These are phyloP conservation scores for Backusella morwellensis DNA, from an alignment of 192 early-diverging fungal genomes.

Conservation along the genomic window DNA sequence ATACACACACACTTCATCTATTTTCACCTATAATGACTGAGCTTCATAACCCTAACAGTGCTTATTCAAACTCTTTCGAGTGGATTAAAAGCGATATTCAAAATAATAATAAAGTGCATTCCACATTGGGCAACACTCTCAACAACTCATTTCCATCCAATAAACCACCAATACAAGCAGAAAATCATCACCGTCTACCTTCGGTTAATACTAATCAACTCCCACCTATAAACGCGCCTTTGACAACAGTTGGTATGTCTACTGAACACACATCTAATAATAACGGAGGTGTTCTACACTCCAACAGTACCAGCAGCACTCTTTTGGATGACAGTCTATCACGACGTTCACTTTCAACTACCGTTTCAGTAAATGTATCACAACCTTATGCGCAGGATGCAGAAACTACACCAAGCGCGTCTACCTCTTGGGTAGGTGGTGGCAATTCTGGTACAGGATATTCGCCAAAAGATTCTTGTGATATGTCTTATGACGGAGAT, in stretches of 20 bases:
- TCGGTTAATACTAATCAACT: conserved; percentile 6
- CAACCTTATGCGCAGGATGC: background rate
- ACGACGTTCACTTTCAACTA: conserved; percentile 5
- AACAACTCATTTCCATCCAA: background rate
- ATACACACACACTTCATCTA: conserved; percentile 7
- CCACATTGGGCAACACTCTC: background rate
- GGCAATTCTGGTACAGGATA: background rate
- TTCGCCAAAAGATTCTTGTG: conserved; percentile 9
- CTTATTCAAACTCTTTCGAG: background rate
- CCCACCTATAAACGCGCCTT: conserved; percentile 14
- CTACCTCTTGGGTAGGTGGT: background rate
- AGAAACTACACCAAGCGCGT: background rate
- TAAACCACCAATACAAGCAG: background rate
- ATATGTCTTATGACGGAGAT: conserved; percentile 10
- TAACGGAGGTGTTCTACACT: background rate
- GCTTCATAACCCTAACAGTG: conserved; percentile 6
- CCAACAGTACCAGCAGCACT: background rate
- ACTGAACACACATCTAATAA: background rate
- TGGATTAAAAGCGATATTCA: background rate
- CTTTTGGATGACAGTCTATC: conserved; percentile 6
- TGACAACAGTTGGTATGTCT: conserved; percentile 4
- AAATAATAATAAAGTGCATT: background rate
- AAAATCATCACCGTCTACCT: background rate
- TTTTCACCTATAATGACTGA: conserved; percentile 9
- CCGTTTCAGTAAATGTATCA: background rate